phyloP scores from a whole-genome alignment of 768 basidiomycete genomes.

The Hericium erinaceus region DNA sequence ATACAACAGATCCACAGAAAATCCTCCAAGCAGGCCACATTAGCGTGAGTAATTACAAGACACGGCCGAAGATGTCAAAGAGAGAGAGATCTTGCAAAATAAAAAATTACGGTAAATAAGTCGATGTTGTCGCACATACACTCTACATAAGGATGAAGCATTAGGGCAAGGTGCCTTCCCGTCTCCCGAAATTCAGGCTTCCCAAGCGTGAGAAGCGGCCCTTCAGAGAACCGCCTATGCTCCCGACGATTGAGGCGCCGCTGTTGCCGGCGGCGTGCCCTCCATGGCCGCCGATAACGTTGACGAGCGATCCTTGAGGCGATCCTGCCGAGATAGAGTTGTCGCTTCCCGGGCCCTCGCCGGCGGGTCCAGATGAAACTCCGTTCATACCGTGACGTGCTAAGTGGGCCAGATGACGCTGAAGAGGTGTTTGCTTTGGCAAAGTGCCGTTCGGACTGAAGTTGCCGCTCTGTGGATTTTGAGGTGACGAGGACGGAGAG shows the following conservation, averaged over 20 bases:
- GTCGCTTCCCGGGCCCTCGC: slow-evolving; percentile 25
- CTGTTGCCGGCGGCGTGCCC: slow-evolving; percentile 23
- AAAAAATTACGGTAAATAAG: too few relatives aligned
- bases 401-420: slow-evolving; percentile 72
- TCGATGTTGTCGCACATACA: too few relatives aligned
- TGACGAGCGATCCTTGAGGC: slow-evolving; percentile 67
- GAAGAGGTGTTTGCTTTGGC: slow-evolving; percentile 60
- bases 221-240: slow-evolving; percentile 55
- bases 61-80: not conserved
- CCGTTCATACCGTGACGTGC: slow-evolving; percentile 78
- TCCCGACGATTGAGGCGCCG: slow-evolving; percentile 54
- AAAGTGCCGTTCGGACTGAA: slow-evolving; percentile 6
- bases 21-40: not conserved
- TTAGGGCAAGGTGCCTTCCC: slow-evolving; percentile 16
- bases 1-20: not conserved
- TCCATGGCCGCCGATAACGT: slow-evolving; percentile 38
- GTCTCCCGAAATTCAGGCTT: slow-evolving; percentile 60
- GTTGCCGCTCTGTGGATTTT: not conserved
- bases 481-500: slow-evolving; percentile 31
- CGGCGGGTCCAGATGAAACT: slow-evolving; percentile 69
- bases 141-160: too few relatives aligned
- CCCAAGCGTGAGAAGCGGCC: slow-evolving; percentile 72
- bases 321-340: slow-evolving; percentile 60
- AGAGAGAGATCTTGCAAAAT: not conserved
- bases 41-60: not conserved